Evolutionary conservation across 208 protist genomes (phyloP), one percentile per base, ranked within the genome.

Genomic region (Balamuthia mandrillaris): DNA sequence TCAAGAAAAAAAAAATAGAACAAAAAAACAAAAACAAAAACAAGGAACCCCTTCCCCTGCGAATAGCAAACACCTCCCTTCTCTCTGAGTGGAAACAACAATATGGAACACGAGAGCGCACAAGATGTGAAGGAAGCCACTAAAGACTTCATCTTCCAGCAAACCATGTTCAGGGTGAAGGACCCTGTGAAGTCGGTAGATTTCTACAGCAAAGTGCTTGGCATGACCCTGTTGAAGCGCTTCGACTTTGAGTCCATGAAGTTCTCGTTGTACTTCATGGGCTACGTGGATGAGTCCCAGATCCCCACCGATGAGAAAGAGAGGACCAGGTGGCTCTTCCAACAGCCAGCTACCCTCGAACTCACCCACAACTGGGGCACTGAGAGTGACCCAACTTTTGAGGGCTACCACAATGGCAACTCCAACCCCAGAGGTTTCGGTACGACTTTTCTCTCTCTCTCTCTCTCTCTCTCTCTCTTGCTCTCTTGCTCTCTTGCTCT

Each of bases 141-240:
- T 24, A 66, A 60, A 41, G 74, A 72, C 72, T 72, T n/a, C 51
- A 51, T 60, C 47, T 54, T 70, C 0, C 84, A 88, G 63, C 85
- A 88, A 83, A 88, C 85, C 51, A 88, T 88, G 85, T 18, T 88
- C 21, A 44, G 85, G 18, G 77, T 88, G 27, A 86, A 78, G 77
- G 61, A 85, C 49, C 85, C 85, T 35, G 49, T 84, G 66, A 44
- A 41, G 10, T 83, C 81, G 0, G 54, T 87, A 81, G 81, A 49
- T 47, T 88, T 83, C 54, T 88, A 88, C 83, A 58, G 33, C 9
- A 33, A 49, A 4, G 74, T 81, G 7, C 74, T 81, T 37, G 74
- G 74, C 44, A 81, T 81, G 74, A 21, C 47, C 39, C 41, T 81
- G 74, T 16, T 81, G 49, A 60, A 66, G 56, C 29, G 63, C 47